Percentiles rank a stretch among this genome's conserved stretches.
These are phyloP conservation scores for Mycena leptocephala DNA, from an alignment of 768 basidiomycete species.

Conservation along the genomic window DNA sequence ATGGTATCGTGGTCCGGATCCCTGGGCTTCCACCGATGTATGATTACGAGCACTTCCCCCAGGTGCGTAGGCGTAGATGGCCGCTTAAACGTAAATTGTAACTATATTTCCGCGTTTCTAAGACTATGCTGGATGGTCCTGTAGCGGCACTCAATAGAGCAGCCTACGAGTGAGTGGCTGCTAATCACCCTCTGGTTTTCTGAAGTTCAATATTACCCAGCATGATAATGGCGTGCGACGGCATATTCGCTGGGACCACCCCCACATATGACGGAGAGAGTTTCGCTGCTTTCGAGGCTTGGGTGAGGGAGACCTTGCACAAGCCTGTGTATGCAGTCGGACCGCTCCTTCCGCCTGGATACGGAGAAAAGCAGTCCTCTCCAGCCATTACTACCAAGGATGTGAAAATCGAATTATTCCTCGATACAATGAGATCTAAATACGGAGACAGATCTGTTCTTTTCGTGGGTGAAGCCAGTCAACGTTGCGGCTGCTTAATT, in stretches of 20 bases:
- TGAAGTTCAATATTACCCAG: background rate
- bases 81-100: background rate
- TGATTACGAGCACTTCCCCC: slow-evolving; percentile 14
- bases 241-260: background rate
- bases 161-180: background rate
- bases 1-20: background rate
- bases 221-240: background rate
- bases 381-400: background rate
- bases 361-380: background rate
- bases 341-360: slow-evolving; percentile 6
- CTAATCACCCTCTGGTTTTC: too few species aligned
- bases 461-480: background rate
- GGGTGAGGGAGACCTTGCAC: background rate
- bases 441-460: background rate
- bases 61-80: background rate
- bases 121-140: background rate
- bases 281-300: background rate
- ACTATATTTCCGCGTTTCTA: background rate
- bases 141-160: background rate
- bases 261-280: background rate
- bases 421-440: background rate
- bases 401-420: background rate
- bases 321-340: slow-evolving; percentile 5
- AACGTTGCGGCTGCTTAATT: too few species aligned
- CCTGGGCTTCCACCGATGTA: slow-evolving; percentile 8